Conservation (phyloP, 2,329 filamentous ascomycete species). For the Fusarium piperis region DNA sequence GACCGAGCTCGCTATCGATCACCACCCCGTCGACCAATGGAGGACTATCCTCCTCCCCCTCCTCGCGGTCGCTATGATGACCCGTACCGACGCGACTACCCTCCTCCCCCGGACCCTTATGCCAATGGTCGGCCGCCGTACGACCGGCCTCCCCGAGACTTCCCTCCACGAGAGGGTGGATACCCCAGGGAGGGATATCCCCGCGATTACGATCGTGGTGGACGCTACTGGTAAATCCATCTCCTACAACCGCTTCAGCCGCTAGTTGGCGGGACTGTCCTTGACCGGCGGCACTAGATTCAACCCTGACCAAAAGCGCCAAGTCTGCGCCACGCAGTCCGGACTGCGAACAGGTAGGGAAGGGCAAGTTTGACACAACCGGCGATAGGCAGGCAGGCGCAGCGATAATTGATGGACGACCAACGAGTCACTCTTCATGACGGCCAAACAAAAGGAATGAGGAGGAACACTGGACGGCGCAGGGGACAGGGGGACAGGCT, state of each 20-base stretch:
- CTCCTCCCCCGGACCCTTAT: slow-evolving; percentile 72
- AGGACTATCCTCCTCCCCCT: slow-evolving; percentile 79
- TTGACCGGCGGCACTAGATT: slow-evolving; percentile 51
- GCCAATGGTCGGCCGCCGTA: slow-evolving; percentile 65
- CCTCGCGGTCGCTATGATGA: slow-evolving; percentile 79
- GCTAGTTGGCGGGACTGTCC: slow-evolving; percentile 45
- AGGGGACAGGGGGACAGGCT: slow-evolving; percentile 20
- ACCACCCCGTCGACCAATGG: slow-evolving; percentile 79
- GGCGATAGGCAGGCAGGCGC: slow-evolving; percentile 19
- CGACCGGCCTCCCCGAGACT: slow-evolving; percentile 64
- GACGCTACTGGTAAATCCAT: slow-evolving; percentile 60
- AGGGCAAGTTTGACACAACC: slow-evolving; percentile 29
- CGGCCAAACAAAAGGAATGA: slow-evolving; percentile 27
- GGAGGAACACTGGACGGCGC: slow-evolving; percentile 31
- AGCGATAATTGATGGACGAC: slow-evolving; percentile 33
- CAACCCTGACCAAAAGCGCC: slow-evolving; percentile 30
- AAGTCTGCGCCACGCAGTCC: slow-evolving; percentile 22
- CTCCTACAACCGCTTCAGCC: slow-evolving; percentile 38
- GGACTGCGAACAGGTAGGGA: slow-evolving; percentile 22
- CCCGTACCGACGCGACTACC: slow-evolving; percentile 76
- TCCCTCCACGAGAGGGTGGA: slow-evolving; percentile 55
- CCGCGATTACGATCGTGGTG: slow-evolving; percentile 61
- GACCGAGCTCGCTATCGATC: slow-evolving; percentile 84
- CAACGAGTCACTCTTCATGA: slow-evolving; percentile 32
- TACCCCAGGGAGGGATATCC: slow-evolving; percentile 55